Base-by-base conservation (phyloP, 2,329 filamentous ascomycete genomes). In the Aspergillus hortae region DNA sequence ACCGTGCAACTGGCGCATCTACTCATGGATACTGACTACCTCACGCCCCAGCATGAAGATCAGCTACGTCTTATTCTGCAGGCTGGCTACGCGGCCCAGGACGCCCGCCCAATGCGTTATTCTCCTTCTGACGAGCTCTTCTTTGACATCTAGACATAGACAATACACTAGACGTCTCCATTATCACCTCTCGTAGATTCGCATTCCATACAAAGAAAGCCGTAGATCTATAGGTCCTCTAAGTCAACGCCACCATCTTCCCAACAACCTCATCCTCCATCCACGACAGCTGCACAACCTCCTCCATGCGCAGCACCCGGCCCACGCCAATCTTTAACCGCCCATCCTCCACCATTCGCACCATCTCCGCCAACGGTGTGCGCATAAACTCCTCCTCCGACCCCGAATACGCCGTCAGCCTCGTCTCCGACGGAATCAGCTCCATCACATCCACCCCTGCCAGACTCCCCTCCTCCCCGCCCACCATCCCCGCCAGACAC, bases 401-500 rank as follows among this genome's bases (percentile, higher is more conserved):
- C 6, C 74, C 75, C 25, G 53, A 48, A 58, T 78, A 78, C 0
- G 58, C 60, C 3, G 77, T 78, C 53, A 79, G 55, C 52, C 64
- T 70, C 6, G 74, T 69, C 10, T 63, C 64, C 1, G 61, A 64
- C 0, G 75, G 74, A 35, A 78, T 75, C 4, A 62, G 52, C 14
- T 66, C 72, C 73, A 78, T 77, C 1, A 74, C 74, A 48, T 64
- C 67, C 49, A 77, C 71, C 6, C 70, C 58, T 4, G 73, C 60
- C 25, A 73, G 56, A 4, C 50, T 54, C 74, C 75, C 72, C 19
- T 38, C 40, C 40, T 42, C 11, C 17, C 17, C 40, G 4, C 74
- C 74, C 11, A 77, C 72, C 25, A 77, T 76, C 1, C 76, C 77
- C 0, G 72, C 69, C 69, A 79, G 68, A 53, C 74, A 78, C 1